These are phyloP conservation scores for Amylostereum areolatum DNA, from an alignment of 1,284 basidiomycete species.

Conservation along the genomic window DNA sequence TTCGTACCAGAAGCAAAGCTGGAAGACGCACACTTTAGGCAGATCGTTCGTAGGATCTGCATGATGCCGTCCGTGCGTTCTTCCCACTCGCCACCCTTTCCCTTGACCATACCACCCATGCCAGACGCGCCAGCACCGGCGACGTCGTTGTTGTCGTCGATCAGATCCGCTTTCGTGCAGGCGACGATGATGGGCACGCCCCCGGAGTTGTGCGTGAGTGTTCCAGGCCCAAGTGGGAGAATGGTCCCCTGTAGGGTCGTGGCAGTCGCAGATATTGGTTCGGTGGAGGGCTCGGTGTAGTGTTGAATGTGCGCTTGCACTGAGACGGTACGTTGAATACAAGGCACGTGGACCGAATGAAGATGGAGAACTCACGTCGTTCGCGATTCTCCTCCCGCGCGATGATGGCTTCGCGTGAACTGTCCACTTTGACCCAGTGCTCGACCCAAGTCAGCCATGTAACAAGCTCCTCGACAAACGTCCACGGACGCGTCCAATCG, in stretches of 20 bases:
- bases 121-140: slow-evolving; percentile 61
- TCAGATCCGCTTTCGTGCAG: slow-evolving; percentile 88
- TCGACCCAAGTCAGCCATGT: slow-evolving; percentile 86
- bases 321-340: slow-evolving; percentile 24
- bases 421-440: slow-evolving; percentile 69
- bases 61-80: slow-evolving; percentile 94
- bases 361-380: slow-evolving; percentile 53
- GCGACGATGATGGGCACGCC: slow-evolving; percentile 89
- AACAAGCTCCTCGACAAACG: slow-evolving; percentile 83
- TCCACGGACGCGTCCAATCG: slow-evolving; percentile 96
- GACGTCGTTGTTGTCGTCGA: slow-evolving; percentile 74
- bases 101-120: slow-evolving; percentile 80
- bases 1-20: background rate
- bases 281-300: slow-evolving; percentile 77
- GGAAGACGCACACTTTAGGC: slow-evolving; percentile 74
- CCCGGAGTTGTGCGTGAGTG: slow-evolving; percentile 73
- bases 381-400: slow-evolving; percentile 77
- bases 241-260: slow-evolving; percentile 53
- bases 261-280: slow-evolving; percentile 52
- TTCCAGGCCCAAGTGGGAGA: slow-evolving; percentile 74
- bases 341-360: slow-evolving; percentile 1
- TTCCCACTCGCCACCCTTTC: slow-evolving; percentile 87
- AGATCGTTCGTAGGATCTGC: slow-evolving; percentile 89
- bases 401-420: slow-evolving; percentile 61
- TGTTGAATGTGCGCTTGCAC: slow-evolving; percentile 87